Evolutionary conservation across 805 yeast species (phyloP).

Genomic region (Candida quercuum): DNA sequence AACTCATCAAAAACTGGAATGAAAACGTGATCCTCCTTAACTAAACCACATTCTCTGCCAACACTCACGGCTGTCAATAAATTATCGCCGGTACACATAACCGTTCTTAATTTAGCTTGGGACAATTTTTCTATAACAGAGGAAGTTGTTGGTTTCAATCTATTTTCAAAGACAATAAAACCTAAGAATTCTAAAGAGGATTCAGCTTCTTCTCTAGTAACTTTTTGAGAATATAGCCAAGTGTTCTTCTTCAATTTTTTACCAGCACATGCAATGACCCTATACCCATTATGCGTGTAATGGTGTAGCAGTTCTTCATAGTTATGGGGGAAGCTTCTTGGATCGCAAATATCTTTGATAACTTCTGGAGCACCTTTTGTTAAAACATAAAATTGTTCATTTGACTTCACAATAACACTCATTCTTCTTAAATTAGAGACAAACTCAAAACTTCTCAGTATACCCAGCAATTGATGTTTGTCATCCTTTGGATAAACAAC

Average conservation of each 20-base stretch:
- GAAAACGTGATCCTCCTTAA: slow-evolving; percentile 45
- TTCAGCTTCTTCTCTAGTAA: slow-evolving; percentile 65
- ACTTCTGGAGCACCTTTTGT: slow-evolving; percentile 99
- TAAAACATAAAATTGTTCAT: slow-evolving; percentile 42
- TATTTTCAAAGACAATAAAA: slow-evolving; percentile 88
- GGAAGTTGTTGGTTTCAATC: slow-evolving; percentile 66
- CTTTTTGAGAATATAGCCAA: slow-evolving; percentile 43
- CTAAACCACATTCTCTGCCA: slow-evolving; percentile 74
- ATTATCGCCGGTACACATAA: slow-evolving; percentile 99
- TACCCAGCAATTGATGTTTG: slow-evolving; percentile 35
- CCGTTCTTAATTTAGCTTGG: slow-evolving; percentile 69
- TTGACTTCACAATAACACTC: slow-evolving; percentile 69
- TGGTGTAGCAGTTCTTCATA: slow-evolving; percentile 69
- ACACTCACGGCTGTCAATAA: slow-evolving; percentile 92
- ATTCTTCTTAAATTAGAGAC: slow-evolving; percentile 80
- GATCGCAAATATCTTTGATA: slow-evolving; percentile 69
- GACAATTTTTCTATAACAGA: slow-evolving; percentile 53
- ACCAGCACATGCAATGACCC: slow-evolving; percentile 92
- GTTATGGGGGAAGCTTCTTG: slow-evolving; percentile 65
- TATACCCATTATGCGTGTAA: slow-evolving; percentile 89
- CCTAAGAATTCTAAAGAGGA: slow-evolving; percentile 70
- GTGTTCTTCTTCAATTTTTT: slow-evolving; percentile 42
- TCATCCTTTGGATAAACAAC: slow-evolving; percentile 42
- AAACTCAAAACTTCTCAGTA: slow-evolving; percentile 68
- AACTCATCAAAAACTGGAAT: slow-evolving; percentile 54